These are phyloP conservation scores for Sporothrix phasma DNA, from an alignment of 2,329 filamentous ascomycete species.

Conservation along the genomic window DNA sequence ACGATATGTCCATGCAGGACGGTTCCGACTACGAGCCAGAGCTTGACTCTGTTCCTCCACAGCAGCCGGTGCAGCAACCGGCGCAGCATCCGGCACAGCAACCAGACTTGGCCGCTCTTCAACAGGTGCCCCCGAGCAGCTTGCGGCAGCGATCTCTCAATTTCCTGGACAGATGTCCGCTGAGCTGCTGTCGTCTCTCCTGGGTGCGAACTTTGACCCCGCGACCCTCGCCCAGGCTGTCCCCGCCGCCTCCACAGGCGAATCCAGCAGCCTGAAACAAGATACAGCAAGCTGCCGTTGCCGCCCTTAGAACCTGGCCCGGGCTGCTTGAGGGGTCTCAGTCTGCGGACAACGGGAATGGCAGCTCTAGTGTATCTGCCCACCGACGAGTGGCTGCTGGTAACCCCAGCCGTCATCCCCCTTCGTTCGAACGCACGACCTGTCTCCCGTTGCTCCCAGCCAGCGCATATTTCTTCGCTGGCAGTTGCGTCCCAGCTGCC, in stretches of 20 bases:
- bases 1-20: slow-evolving; percentile 31
- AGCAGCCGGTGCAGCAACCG: background rate
- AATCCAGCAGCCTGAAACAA: background rate
- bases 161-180: background rate
- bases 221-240: background rate
- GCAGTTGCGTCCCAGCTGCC: slow-evolving; percentile 29
- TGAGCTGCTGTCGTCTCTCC: background rate
- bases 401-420: slow-evolving; percentile 29
- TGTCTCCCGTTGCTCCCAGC: slow-evolving; percentile 63
- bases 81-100: background rate
- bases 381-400: slow-evolving; percentile 19
- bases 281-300: background rate
- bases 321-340: background rate
- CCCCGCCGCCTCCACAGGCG: background rate
- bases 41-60: slow-evolving; percentile 14
- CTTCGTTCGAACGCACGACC: slow-evolving; percentile 62
- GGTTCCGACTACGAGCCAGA: slow-evolving; percentile 29
- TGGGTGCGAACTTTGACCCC: background rate
- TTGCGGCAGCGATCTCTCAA: background rate
- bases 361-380: background rate
- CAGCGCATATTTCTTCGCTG: slow-evolving; percentile 56
- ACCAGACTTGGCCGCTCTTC: background rate
- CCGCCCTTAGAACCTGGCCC: background rate
- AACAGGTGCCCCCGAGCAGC: slow-evolving; percentile 5
- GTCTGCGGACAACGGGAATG: background rate